Evolutionary conservation across 176 grass and related monocot species (phyloP).

Genomic region (Carex pumila): DNA sequence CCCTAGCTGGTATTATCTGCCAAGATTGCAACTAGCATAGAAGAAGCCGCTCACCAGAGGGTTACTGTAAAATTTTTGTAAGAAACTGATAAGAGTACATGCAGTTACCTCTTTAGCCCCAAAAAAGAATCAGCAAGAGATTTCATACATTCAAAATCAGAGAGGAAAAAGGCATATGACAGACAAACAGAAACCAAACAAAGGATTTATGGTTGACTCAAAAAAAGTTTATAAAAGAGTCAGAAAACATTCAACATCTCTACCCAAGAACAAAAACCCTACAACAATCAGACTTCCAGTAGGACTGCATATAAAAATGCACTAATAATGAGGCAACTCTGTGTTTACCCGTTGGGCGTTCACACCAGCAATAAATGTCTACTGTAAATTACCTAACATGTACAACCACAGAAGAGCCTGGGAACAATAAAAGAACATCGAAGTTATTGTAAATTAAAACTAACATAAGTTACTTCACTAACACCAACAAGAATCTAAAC

Average conservation of each 20-base stretch:
- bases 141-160: not conserved
- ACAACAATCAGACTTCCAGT: not conserved
- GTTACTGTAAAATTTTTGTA: not conserved
- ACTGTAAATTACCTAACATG: not conserved
- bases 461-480: not conserved
- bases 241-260: not conserved
- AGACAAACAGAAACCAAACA: not conserved
- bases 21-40: not conserved
- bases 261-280: not conserved
- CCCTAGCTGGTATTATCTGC: not conserved
- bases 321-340: not conserved
- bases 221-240: not conserved
- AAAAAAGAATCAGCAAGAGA: not conserved
- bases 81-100: not conserved
- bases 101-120: not conserved
- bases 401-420: not conserved
- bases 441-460: not conserved
- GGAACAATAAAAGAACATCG: not conserved
- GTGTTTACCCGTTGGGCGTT: not conserved
- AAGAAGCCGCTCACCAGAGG: not conserved
- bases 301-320: not conserved
- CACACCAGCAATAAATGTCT: not conserved
- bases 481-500: conserved; percentile 3
- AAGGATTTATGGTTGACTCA: not conserved
- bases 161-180: not conserved